Percentiles rank a stretch among this genome's conserved stretches.
These are phyloP conservation scores for Tympanopsis confertula DNA, from an alignment of 2,329 filamentous ascomycete genomes.

Conservation along the genomic window DNA sequence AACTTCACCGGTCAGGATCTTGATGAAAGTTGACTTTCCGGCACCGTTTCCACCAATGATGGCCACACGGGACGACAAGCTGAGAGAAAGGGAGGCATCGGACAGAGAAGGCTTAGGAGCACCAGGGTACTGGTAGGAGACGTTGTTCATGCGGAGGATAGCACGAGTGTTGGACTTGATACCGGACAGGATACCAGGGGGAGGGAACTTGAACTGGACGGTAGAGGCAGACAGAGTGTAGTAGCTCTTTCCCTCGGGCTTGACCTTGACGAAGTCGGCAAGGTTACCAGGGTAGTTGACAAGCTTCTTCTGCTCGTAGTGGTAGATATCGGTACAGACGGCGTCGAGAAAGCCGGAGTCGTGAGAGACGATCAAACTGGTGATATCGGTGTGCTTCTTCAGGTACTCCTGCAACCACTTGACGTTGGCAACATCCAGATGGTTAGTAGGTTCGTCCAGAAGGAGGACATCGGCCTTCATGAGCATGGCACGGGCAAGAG, in stretches of 20 bases:
- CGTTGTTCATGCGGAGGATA: conserved; percentile 89
- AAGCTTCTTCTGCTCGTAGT: conserved; percentile 97
- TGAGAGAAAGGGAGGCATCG: conserved; percentile 79
- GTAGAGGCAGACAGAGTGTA: conserved; percentile 84
- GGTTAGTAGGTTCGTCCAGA: conserved; percentile 97
- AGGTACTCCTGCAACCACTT: conserved; percentile 93
- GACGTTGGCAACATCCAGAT: conserved; percentile 91
- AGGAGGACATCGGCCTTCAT: conserved; percentile 92
- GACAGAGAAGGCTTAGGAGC: conserved; percentile 74
- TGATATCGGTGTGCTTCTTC: conserved; percentile 91
- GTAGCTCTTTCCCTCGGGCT: conserved; percentile 93
- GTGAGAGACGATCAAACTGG: conserved; percentile 94
- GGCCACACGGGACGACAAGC: conserved; percentile 81
- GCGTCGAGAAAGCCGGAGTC: conserved; percentile 95
- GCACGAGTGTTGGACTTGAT: conserved; percentile 91
- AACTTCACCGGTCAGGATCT: conserved; percentile 85
- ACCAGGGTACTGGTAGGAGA: conserved; percentile 87
- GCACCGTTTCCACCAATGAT: conserved; percentile 97
- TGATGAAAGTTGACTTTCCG: conserved; percentile 96
- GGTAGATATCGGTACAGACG: conserved; percentile 96
- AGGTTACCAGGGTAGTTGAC: conserved; percentile 76
- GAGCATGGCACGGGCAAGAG: conserved; percentile 89
- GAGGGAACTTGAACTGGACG: conserved; percentile 95
- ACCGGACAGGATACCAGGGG: conserved; percentile 83
- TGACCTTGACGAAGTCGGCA: conserved; percentile 71